Conservation (phyloP, 2,329 filamentous ascomycete species). For the Leptographium lundbergii region DNA sequence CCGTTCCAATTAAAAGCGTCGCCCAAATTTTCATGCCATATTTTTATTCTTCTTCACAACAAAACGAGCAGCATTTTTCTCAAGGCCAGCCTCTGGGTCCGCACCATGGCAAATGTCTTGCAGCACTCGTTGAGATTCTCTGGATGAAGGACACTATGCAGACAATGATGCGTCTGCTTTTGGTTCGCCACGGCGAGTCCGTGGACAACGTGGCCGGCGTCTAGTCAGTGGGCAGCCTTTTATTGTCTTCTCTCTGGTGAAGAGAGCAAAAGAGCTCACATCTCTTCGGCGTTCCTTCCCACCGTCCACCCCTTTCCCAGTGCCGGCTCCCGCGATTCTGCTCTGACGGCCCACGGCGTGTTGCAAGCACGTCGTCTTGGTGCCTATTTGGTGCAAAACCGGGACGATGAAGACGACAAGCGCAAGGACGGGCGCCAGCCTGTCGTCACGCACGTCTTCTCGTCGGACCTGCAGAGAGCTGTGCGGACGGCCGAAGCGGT, state of each 20-base stretch:
- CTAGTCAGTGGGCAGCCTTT: conserved; percentile 40
- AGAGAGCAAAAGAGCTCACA: not conserved
- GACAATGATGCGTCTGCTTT: conserved; percentile 46
- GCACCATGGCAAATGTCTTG: not conserved
- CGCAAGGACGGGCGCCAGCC: conserved; percentile 9
- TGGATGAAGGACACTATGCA: not conserved
- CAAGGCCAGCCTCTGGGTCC: not conserved
- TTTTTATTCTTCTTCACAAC: not conserved
- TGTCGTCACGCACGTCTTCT: conserved; percentile 32
- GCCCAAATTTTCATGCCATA: not conserved
- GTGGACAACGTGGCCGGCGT: conserved; percentile 75
- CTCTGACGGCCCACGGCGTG: conserved; percentile 68
- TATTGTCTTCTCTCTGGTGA: not conserved
- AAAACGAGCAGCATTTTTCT: not conserved
- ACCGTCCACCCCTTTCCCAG: conserved; percentile 23
- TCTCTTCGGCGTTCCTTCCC: not conserved
- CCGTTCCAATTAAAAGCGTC: not conserved
- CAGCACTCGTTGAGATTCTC: not conserved
- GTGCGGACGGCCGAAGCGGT: conserved; percentile 58
- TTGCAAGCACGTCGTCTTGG: conserved; percentile 66
- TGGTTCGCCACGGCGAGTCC: conserved; percentile 81
- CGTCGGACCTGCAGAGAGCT: conserved; percentile 67
- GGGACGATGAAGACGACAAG: not conserved
- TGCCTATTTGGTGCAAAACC: conserved; percentile 35
- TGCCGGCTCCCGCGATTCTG: conserved; percentile 70